Evolutionary conservation across 179 eudicot species (phyloP).

Genomic region (Carnegiea gigantea): DNA sequence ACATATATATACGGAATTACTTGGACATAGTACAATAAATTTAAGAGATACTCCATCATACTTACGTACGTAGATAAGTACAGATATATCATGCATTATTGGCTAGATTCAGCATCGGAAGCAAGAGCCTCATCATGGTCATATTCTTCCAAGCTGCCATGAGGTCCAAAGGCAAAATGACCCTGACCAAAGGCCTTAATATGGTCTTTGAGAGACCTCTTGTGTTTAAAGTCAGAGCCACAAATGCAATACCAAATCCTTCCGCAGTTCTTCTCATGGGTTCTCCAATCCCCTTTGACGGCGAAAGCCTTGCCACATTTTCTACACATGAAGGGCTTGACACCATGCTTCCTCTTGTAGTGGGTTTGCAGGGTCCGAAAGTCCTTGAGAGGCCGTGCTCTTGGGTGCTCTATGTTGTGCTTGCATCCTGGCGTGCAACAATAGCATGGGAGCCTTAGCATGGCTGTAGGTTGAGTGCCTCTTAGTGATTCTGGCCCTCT

Average conservation of each 20-base stretch:
- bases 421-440: slow-evolving; percentile 61
- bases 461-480: slow-evolving; percentile 72
- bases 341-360: slow-evolving; percentile 80
- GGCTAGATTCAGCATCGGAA: slow-evolving; percentile 32
- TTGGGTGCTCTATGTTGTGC: slow-evolving; percentile 75
- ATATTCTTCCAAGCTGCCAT: background rate
- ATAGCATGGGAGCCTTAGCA: slow-evolving; percentile 75
- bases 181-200: slow-evolving; percentile 63
- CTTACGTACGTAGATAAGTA: background rate
- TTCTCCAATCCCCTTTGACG: slow-evolving; percentile 85
- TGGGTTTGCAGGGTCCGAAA: slow-evolving; percentile 81
- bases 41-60: no score
- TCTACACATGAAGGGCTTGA: slow-evolving; percentile 53
- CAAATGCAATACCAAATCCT: slow-evolving; percentile 78
- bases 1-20: background rate
- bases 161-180: slow-evolving; percentile 47
- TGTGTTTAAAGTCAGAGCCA: slow-evolving; percentile 86
- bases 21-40: background rate
- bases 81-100: slow-evolving; percentile 21
- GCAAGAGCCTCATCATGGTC: slow-evolving; percentile 20
- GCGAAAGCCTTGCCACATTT: slow-evolving; percentile 79
- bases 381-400: slow-evolving; percentile 70
- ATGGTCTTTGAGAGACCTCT: slow-evolving; percentile 78
- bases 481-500: slow-evolving; percentile 78
- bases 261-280: slow-evolving; percentile 90